Conservation (phyloP, 1,284 basidiomycete genomes). For the Prillingera fragicola region DNA sequence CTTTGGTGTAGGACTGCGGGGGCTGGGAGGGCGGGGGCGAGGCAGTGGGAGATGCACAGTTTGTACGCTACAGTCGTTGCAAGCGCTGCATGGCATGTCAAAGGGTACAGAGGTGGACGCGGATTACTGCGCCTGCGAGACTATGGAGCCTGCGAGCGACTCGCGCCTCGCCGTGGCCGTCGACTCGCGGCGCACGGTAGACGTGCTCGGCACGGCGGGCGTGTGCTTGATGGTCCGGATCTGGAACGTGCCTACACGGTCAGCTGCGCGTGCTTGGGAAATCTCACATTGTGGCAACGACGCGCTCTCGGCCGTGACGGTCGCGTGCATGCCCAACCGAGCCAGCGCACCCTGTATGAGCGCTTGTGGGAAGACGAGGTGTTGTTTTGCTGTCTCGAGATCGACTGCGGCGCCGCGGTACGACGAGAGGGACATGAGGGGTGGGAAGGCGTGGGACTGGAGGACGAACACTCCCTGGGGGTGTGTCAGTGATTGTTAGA, state of each 20-base stretch:
- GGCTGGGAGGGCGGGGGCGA: too few relatives aligned
- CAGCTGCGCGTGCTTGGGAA: too few relatives aligned
- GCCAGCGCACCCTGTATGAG: slow-evolving; percentile 74
- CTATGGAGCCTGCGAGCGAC: not conserved
- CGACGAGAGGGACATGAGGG: slow-evolving; percentile 67
- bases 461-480: slow-evolving; percentile 83
- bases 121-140: too few relatives aligned
- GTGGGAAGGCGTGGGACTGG: slow-evolving; percentile 84
- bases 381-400: slow-evolving; percentile 66
- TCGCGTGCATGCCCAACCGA: slow-evolving; percentile 67
- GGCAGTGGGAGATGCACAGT: too few relatives aligned
- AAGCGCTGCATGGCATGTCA: too few relatives aligned
- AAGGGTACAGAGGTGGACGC: too few relatives aligned
- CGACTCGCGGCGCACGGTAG: not conserved
- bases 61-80: too few relatives aligned
- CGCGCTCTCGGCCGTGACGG: slow-evolving; percentile 68
- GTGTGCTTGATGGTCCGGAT: slow-evolving; percentile 32
- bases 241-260: slow-evolving; percentile 39
- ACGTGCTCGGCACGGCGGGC: not conserved
- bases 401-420: slow-evolving; percentile 65
- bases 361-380: slow-evolving; percentile 70
- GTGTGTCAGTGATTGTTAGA: slow-evolving; percentile 7
- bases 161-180: not conserved
- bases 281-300: slow-evolving; percentile 80
- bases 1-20: too few relatives aligned